These are phyloP conservation scores for Hypomyces rosellus DNA, from an alignment of 2,329 filamentous ascomycete genomes.

Conservation along the genomic window DNA sequence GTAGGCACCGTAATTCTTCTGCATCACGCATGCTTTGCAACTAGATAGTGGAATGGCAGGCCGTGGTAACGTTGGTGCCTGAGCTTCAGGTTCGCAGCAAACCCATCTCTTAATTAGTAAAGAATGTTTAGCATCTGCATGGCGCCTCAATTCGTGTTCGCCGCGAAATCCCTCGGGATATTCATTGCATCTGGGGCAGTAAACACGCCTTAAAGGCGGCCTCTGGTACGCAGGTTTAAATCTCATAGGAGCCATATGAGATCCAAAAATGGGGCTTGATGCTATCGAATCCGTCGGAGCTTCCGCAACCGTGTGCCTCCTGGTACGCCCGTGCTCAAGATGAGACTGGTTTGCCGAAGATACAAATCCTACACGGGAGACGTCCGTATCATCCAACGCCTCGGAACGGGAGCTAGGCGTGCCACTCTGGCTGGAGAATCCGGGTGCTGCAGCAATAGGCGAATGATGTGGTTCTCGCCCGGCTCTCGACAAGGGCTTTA, in stretches of 20 bases:
- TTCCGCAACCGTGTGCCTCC: conserved; percentile 43
- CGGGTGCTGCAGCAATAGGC: neutral
- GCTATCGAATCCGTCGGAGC: conserved; percentile 36
- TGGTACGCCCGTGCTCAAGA: conserved; percentile 14
- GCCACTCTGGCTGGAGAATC: conserved; percentile 3
- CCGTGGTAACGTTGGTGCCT: conserved; percentile 32
- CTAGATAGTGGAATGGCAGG: conserved; percentile 47
- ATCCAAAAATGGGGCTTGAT: conserved; percentile 34
- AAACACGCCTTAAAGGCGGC: conserved; percentile 62
- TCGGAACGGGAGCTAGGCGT: conserved; percentile 3
- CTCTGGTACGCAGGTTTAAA: conserved; percentile 41
- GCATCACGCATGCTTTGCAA: conserved; percentile 51
- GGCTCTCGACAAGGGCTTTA: neutral
- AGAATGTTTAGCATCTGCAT: conserved; percentile 54
- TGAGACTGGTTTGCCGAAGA: conserved; percentile 3
- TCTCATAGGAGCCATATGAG: conserved; percentile 33
- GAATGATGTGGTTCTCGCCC: conserved; percentile 6
- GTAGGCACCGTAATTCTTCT: conserved; percentile 53
- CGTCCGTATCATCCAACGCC: conserved; percentile 11
- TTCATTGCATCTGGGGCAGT: conserved; percentile 72
- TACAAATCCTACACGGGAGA: conserved; percentile 1
- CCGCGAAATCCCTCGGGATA: conserved; percentile 84
- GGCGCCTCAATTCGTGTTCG: conserved; percentile 75
- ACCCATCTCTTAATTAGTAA: conserved; percentile 50
- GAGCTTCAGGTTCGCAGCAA: conserved; percentile 43